Conservation (phyloP, 768 basidiomycete species). For the Leccinum variicolor region DNA sequence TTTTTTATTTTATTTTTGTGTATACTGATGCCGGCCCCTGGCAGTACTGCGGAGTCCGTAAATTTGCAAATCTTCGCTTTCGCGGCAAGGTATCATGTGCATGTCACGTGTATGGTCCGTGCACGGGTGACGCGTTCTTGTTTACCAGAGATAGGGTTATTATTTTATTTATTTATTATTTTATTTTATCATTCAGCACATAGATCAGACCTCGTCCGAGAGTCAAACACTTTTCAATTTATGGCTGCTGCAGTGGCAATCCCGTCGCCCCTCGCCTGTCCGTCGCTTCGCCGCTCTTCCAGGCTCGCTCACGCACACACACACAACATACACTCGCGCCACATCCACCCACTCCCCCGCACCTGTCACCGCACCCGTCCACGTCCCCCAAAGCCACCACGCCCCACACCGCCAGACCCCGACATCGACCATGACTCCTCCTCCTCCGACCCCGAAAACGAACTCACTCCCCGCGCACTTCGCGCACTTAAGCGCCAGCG, state of each 20-base stretch:
- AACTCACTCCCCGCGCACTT: conserved; percentile 33
- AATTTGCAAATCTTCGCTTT: background rate
- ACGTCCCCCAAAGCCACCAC: conserved; percentile 1
- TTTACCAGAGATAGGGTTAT: background rate
- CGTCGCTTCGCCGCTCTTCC: conserved; percentile 26
- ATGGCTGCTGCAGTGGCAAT: conserved; percentile 29
- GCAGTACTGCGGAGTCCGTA: too few relatives aligned
- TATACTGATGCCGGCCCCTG: too few relatives aligned
- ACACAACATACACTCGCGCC: too few relatives aligned
- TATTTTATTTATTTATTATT: background rate
- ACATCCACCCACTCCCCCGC: conserved; percentile 28
- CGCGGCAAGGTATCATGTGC: background rate
- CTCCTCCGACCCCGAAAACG: conserved; percentile 25
- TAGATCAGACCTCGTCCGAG: conserved; percentile 15
- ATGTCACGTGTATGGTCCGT: conserved; percentile 29
- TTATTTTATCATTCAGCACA: background rate
- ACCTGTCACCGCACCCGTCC: conserved; percentile 21
- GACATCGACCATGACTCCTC: conserved; percentile 19
- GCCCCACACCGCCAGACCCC: conserved; percentile 1
- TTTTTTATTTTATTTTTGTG: too few relatives aligned
- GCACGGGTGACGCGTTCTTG: conserved; percentile 19
- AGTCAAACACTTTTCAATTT: conserved; percentile 1
- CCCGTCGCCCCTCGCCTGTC: conserved; percentile 23
- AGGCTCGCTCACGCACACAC: conserved; percentile 20
- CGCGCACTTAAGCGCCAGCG: conserved; percentile 34